A percentile compares a stretch with the other conserved stretches of the same genome.
Evolutionary conservation across 176 grass and related monocot genomes (phyloP).

Genomic region (Sorghum bicolor): Sorghum_bicolor_NCBIv3 NC_012872.2:59828501-59829000

Average conservation of each 20-base stretch:
- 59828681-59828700: constrained; percentile 19
- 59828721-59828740: constrained; percentile 23
- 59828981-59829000: not conserved
- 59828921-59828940: not conserved
- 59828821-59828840: constrained; percentile 1
- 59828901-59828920: not conserved
- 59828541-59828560: constrained; percentile 79
- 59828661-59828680: constrained; percentile 23
- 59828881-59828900: not conserved
- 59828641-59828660: constrained; percentile 74
- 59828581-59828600: constrained; percentile 67
- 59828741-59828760: not conserved
- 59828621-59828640: constrained; percentile 75
- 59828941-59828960: not conserved
- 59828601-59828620: constrained; percentile 71
- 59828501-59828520: constrained; percentile 7
- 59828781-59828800: not conserved
- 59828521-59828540: not conserved
- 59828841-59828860: not conserved
- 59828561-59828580: constrained; percentile 90
- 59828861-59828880: not conserved
- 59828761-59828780: not conserved
- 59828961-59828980: not conserved
- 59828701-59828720: constrained; percentile 8
- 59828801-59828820: not conserved